phyloP scores from a whole-genome alignment of 768 basidiomycete species.

The Collybia nuda region DNA sequence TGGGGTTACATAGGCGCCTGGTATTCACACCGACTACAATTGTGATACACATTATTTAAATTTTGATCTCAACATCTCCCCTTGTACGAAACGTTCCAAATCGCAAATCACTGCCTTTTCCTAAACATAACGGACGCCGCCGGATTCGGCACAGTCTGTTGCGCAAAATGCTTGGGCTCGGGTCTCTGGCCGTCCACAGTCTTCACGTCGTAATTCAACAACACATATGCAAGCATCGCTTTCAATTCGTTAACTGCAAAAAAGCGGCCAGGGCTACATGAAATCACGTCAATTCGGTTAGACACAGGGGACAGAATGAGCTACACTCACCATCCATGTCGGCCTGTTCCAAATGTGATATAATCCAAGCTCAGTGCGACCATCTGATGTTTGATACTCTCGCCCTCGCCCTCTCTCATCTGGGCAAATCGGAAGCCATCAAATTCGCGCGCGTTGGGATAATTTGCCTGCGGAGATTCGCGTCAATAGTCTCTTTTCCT shows the following conservation, averaged over 20 bases:
- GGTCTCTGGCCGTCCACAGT: slow-evolving; percentile 10
- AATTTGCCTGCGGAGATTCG: background rate
- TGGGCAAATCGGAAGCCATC: slow-evolving; percentile 42
- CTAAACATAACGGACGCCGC: slow-evolving; percentile 12
- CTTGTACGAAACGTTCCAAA: background rate
- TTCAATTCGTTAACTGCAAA: slow-evolving; percentile 39
- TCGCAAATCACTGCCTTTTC: background rate
- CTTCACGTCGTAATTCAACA: slow-evolving; percentile 39
- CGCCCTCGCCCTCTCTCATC: slow-evolving; percentile 24
- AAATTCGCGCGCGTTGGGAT: slow-evolving; percentile 30
- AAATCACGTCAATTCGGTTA: background rate
- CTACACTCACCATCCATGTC: slow-evolving; percentile 17
- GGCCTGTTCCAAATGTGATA: slow-evolving; percentile 32
- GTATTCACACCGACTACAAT: too few species aligned
- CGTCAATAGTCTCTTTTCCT: background rate
- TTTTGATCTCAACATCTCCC: background rate
- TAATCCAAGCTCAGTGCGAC: slow-evolving; percentile 24
- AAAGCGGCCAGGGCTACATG: slow-evolving; percentile 40
- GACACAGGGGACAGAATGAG: background rate
- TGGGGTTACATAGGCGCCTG: too few species aligned
- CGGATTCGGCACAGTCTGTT: slow-evolving; percentile 7
- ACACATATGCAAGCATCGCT: slow-evolving; percentile 31
- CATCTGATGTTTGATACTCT: slow-evolving; percentile 28
- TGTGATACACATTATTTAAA: too few species aligned
- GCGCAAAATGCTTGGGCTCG: slow-evolving; percentile 8